Base-by-base conservation (phyloP, 179 eudicot genomes). In the Amaranthus tricolor region DNA sequence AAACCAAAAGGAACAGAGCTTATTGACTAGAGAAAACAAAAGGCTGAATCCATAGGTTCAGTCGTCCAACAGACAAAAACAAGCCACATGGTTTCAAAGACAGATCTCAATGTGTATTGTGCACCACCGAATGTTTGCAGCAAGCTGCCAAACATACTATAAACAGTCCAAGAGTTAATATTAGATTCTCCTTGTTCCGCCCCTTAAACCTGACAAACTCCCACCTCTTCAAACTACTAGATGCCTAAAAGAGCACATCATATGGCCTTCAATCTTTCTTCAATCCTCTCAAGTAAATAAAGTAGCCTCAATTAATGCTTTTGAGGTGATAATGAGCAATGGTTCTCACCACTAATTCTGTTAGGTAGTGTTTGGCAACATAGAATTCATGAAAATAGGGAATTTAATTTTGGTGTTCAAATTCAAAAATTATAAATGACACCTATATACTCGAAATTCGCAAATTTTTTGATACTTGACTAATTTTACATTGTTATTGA, bases 131-230 rank as follows among this genome's bases (percentile, higher is more conserved):
- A 56, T 44, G 11, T 14, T 44, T 9, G 61, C 17, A n/a, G 62
- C 70, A 64, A 65, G 55, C 55, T 52, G 71, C 76, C 68, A 21
- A 64, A 52, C 49, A 14, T 51, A 51, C 10, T 60, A 31, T 31
- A 31, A 49, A 72, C 49, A 61, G 9, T 49, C 55, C 47, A 72
- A 11, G 20, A 51, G 8, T 49, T 31, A n/a, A 21, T 6, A 20
- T 16, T 61, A 49, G 50, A 62, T 62, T 50, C 21, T 54, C 49
- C 31, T 2, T 9, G 64, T 56, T 12, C 16, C 21, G 16, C 14
- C 20, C 40, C 40, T 31, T 31, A 31, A 31, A 31, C 2, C 56
- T 31, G 15, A 62, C 6, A 48, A 31, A 24, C 19, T 44, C 44
- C 58, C 21, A 51, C 47, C 56, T 21, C 17, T 52, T 5, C 14